Conservation (phyloP, 2,329 filamentous ascomycete species). For the Fusarium mangiferae region DNA sequence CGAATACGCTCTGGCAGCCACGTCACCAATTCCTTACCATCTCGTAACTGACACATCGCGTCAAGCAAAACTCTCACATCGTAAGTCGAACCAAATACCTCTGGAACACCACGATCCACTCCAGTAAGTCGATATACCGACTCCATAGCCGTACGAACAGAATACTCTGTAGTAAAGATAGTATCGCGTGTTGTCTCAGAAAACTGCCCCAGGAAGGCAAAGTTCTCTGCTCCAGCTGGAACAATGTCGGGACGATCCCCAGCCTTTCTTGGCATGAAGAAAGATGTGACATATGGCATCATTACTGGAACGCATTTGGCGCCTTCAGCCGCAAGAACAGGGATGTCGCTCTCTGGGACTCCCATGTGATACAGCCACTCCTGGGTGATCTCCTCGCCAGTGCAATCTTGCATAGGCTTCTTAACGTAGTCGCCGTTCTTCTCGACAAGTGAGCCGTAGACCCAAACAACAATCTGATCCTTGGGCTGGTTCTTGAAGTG, state of each 20-base stretch:
- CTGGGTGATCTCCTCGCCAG: constrained; percentile 1
- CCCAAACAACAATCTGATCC: not conserved
- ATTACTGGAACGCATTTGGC: not conserved
- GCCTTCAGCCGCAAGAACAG: not conserved
- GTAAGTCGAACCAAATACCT: constrained; percentile 1
- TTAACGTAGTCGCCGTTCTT: not conserved
- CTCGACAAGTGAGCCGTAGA: not conserved
- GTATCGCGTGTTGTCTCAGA: not conserved
- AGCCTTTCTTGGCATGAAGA: not conserved
- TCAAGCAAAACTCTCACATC: constrained; percentile 3
- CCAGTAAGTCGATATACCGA: not conserved
- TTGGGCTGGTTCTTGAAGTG: constrained; percentile 6
- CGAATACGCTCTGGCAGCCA: constrained; percentile 2
- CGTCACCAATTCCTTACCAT: not conserved
- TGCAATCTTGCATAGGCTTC: not conserved
- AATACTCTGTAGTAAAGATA: constrained; percentile 3
- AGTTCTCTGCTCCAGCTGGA: not conserved
- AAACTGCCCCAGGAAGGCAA: constrained; percentile 2
- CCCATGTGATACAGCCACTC: constrained; percentile 8
- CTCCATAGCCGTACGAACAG: not conserved
- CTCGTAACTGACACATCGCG: not conserved
- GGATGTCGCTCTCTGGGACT: not conserved
- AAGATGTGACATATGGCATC: not conserved
- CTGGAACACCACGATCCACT: not conserved
- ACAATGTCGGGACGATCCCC: not conserved